Base-by-base conservation (phyloP, 345 rosid species). In the Eucalyptus erythrocorys region DNA sequence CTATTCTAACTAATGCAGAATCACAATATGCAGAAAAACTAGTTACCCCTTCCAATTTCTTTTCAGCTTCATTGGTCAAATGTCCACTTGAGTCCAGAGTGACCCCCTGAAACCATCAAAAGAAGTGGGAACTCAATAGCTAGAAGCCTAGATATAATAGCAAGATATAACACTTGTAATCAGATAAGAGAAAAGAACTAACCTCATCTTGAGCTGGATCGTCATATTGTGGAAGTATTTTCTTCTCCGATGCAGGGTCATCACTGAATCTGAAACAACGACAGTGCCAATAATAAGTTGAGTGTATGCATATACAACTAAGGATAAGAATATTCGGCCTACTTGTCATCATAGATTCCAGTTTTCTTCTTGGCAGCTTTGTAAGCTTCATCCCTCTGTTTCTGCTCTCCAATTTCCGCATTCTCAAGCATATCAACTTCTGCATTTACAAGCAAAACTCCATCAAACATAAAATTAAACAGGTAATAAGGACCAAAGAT, bases 331-430 rank as follows among this genome's bases (percentile, higher is more conserved):
- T 45, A 59, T 66, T 88, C 26, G 86, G 89, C 94, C 92, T 94
- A 98, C 99, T 96, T 96, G 87, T 98, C 98, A 90, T 93, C 95
- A 88, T 95, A 98, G 86, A 89, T 89, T 57, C 99, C 99, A 10
- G 94, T 93, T 92, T 93, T 97, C 90, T 96, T 96, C 94, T 96
- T 98, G 53, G 99, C 96, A 91, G 97, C 98, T 90, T 95, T 94
- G 88, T 98, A 98, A 89, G 99, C 98, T 48, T 96, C 98, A 55
- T 94, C 92, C 16, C 99, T 97, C 42, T 94, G 95, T 93, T 96
- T 98, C 90, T 98, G 99, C 94, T 97, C 98, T 87, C 99, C 99
- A 91, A 98, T 95, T 94, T 98, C 99, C 91, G 94, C 95, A 91
- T 97, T 98, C 95, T 98, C 99, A 85, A 98, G 98, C 99, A 97